Evolutionary conservation across 257 asterid genomes (phyloP).

Genomic region (Scutellaria baicalensis): DNA sequence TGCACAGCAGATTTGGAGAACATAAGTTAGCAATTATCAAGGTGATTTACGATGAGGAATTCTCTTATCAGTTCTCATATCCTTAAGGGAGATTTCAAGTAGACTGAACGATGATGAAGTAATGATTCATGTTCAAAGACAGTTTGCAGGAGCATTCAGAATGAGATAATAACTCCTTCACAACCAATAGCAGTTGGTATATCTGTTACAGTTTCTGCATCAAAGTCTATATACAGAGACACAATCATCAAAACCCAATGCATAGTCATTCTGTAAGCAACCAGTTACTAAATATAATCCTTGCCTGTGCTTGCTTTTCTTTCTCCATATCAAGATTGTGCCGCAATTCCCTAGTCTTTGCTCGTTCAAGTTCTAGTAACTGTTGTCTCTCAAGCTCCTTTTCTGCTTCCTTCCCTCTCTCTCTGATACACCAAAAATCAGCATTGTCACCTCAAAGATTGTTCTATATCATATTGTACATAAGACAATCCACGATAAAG

Average conservation of each 20-base stretch:
- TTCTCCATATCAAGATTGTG: conserved; percentile 93
- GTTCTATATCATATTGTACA: not conserved
- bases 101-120: not conserved
- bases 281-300: conserved; percentile 14
- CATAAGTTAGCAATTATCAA: not conserved
- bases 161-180: not conserved
- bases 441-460: not conserved
- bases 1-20: not conserved
- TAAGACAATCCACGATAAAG: not conserved
- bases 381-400: conserved; percentile 89
- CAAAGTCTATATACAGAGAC: not conserved
- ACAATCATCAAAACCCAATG: not conserved
- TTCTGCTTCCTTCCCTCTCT: conserved; percentile 69
- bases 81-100: not conserved
- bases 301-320: conserved; percentile 92
- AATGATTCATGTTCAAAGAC: not conserved
- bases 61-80: not conserved
- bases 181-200: not conserved
- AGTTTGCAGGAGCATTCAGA: not conserved
- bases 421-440: conserved; percentile 41
- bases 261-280: not conserved
- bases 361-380: conserved; percentile 76
- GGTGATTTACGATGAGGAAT: not conserved
- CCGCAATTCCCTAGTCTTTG: conserved; percentile 84
- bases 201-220: not conserved